Base-by-base conservation (phyloP, 2,329 filamentous ascomycete genomes). In the Cryoendolithus antarcticus region DNA sequence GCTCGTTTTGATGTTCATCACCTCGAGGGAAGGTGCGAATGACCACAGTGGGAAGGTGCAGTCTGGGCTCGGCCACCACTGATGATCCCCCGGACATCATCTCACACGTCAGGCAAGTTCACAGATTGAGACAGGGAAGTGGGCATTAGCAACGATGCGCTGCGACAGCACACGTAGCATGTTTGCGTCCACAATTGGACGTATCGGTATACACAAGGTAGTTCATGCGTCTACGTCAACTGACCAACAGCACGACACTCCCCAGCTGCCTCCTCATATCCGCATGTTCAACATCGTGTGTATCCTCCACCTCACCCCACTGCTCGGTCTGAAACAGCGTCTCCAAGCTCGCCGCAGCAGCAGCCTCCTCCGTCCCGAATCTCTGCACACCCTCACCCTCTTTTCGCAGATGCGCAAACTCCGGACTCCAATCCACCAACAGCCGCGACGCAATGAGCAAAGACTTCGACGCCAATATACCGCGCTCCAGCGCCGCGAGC, bases 291-390 rank as follows among this genome's bases (percentile, higher is more conserved):
- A 98, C 91, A 67, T 98, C 91, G 63, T 98, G 91, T 21, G 88
- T 94, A 62, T 98, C 88, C 60, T 98, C 91, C 1, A 98, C 91
- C 67, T 94, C 88, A 6, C 91, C 91, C 89, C 91, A 96, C 62
- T 82, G 79, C 21, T 74, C 67, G 1, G 80, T 93, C 71, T 98
- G 91, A 80, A 86, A 95, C 47, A 76, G 72, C 10, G 94, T 85
- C 66, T 98, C 91, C 32, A 93, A 82, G 80, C 52, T 72, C 69
- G 0, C 84, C 79, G 36, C 35, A 35, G 34, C 36, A 3, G 39
- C 37, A 12, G 39, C 39, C 9, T 35, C 39, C 12, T 41, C 39
- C 10, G 37, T 41, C 2, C 39, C 39, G 19, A 41, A 41, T 10
- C 1, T 88, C 57, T 93, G 78, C 53, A 93, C 82, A 9, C 93